phyloP scores from a whole-genome alignment of 164 flowering plant species.

The Magnolia officinalis region DNA sequence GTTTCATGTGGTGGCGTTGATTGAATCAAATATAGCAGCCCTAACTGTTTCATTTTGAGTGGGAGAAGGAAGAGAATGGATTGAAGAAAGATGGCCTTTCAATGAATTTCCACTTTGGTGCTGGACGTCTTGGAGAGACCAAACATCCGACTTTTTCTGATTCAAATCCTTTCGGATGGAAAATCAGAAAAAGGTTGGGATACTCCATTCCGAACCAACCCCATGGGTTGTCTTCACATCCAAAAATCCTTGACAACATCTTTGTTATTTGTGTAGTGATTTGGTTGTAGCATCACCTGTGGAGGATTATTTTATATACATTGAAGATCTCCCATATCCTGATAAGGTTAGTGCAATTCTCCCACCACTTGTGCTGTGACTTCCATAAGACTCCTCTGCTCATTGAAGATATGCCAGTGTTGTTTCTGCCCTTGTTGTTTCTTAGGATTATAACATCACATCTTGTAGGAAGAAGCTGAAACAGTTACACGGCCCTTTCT shows the following conservation, averaged over 20 bases:
- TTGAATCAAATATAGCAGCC: too few relatives aligned
- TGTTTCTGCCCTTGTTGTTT: not conserved
- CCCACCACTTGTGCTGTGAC: not conserved
- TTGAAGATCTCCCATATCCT: constrained; percentile 70
- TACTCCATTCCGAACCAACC: not conserved
- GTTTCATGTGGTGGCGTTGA: not conserved
- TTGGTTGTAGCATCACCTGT: constrained; percentile 96
- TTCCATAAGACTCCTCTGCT: not conserved
- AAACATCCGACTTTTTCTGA: not conserved
- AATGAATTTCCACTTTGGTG: not conserved
- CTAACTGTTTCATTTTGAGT: too few relatives aligned
- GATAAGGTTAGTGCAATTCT: constrained; percentile 50
- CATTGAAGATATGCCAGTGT: not conserved
- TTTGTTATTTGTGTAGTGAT: constrained; percentile 43
- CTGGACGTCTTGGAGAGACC: not conserved
- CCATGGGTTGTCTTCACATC: not conserved
- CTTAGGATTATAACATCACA: not conserved
- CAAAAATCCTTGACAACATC: not conserved
- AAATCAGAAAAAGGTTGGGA: not conserved
- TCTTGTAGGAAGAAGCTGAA: constrained; percentile 64
- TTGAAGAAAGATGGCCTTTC: too few relatives aligned
- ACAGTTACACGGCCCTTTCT: constrained; percentile 53
- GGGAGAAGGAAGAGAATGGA: too few relatives aligned
- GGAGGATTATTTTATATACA: constrained; percentile 84
- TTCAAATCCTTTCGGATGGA: not conserved